Conservation (phyloP, 2,329 filamentous ascomycete species). For the Sphaerulina musiva region DNA sequence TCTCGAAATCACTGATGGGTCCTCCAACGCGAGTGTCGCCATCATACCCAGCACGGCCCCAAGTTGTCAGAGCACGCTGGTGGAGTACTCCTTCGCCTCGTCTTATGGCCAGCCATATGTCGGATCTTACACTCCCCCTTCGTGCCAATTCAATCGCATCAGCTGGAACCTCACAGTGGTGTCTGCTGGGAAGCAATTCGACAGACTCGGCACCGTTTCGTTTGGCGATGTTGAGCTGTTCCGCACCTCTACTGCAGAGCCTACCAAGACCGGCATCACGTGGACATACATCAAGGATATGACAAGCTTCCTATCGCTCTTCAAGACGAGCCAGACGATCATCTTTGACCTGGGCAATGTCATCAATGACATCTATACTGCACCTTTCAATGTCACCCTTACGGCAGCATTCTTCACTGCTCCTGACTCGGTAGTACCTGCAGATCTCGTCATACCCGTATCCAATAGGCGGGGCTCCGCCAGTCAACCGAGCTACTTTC, state of each 20-base stretch:
- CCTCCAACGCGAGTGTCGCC: slow-evolving; percentile 24
- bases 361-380: slow-evolving; percentile 65
- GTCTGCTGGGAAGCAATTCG: slow-evolving; percentile 66
- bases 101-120: slow-evolving; percentile 71
- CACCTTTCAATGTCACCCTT: slow-evolving; percentile 64
- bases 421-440: slow-evolving; percentile 39
- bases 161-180: slow-evolving; percentile 69
- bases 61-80: slow-evolving; percentile 53
- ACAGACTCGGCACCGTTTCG: slow-evolving; percentile 69
- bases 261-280: slow-evolving; percentile 60
- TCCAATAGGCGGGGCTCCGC: slow-evolving; percentile 49
- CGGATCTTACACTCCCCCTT: slow-evolving; percentile 62
- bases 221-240: slow-evolving; percentile 74
- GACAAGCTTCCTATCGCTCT: slow-evolving; percentile 63
- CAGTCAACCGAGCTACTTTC: slow-evolving; percentile 59
- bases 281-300: slow-evolving; percentile 77
- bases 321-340: slow-evolving; percentile 62
- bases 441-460: slow-evolving; percentile 61
- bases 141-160: slow-evolving; percentile 65
- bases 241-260: slow-evolving; percentile 75
- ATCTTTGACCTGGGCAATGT: slow-evolving; percentile 77
- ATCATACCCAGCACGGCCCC: slow-evolving; percentile 25
- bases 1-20: slow-evolving; percentile 35
- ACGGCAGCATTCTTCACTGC: slow-evolving; percentile 64
- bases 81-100: slow-evolving; percentile 63